Base-by-base conservation (phyloP, 176 grass and related monocot species). In the Urochloa ruziziensis region DNA sequence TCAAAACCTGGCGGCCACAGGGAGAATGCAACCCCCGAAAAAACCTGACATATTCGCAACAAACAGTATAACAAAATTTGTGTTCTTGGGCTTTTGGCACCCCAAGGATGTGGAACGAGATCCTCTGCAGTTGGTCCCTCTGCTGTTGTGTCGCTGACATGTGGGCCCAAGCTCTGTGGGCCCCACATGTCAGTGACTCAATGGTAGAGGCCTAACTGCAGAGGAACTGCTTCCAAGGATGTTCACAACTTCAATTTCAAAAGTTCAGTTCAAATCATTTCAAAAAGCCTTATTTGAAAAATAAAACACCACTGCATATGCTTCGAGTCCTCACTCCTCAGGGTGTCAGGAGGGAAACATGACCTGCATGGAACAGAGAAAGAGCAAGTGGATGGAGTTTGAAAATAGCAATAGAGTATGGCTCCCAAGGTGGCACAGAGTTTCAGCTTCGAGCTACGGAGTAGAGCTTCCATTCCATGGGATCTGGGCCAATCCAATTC, bases 391-490 rank as follows among this genome's bases (percentile, higher is more conserved):
- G 19, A 79, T 57, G 48, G 62, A 87, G 69, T 87, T 81, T 9
- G 36, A 87, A 67, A 27, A 19, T 57, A 46, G 6, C 11, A 44
- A 66, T 56, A 65, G 24, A 42, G 66, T 24, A 59, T 42, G 72
- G 44, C 25, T 23, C 43, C 43, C 54, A n/a, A 18, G 12, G 67
- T 21, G 57, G 67, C 57, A 78, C 75, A 78, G 57, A 79, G 76
- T 64, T 44, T 53, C 42, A 75, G 70, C 44, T 65, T 34, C 33
- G 24, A 75, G 70, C 44, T 43, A 37, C 36, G 35, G 21, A 54
- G 54, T 17, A 67, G 1, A 32, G 62, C 63, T 87, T 62, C 79
- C 73, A 83, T 82, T 70, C 72, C 73, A 70, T 83, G 57, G 86
- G 74, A 78, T 78, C 46, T 44, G 74, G 64, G 74, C 86, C 80